Evolutionary conservation across 495 filamentous ascomycete genomes (phyloP).

Genomic region (Trichoderma virens): DNA sequence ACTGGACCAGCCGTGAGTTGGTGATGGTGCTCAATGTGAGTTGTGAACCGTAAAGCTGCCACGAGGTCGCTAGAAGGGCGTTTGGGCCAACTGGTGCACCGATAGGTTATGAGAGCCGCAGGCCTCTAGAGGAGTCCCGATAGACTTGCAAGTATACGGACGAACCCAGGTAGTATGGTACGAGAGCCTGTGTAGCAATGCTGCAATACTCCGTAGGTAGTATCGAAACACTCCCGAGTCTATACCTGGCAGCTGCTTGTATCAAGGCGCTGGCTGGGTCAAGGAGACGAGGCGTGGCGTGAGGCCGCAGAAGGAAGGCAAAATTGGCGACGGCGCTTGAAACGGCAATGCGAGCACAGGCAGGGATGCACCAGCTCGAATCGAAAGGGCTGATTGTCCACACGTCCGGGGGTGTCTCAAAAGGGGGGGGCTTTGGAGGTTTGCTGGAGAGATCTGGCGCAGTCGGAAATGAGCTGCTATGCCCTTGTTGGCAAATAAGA

Average conservation of each 20-base stretch:
- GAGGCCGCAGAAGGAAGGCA: background rate
- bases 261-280: no score
- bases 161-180: no score
- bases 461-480: slow-evolving; percentile 6
- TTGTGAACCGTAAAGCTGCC: background rate
- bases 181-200: no score
- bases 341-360: background rate
- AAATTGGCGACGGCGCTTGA: slow-evolving; percentile 3
- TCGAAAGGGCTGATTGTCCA: slow-evolving; percentile 8
- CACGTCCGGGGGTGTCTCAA: slow-evolving; percentile 7
- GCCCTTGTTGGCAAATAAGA: background rate
- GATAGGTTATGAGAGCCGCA: background rate
- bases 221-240: no score
- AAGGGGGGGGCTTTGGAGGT: slow-evolving; percentile 5
- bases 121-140: background rate
- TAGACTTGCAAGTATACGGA: no score
- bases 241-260: no score
- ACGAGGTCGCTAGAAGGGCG: background rate
- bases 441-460: background rate
- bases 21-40: background rate
- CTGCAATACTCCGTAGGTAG: no score
- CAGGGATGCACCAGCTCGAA: slow-evolving; percentile 3
- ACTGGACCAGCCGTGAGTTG: background rate
- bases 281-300: background rate
- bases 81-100: background rate